Evolutionary conservation across 169 alveolate genomes (phyloP), one percentile per base, ranked within the genome.

Genomic region (Babesia ovata): DNA sequence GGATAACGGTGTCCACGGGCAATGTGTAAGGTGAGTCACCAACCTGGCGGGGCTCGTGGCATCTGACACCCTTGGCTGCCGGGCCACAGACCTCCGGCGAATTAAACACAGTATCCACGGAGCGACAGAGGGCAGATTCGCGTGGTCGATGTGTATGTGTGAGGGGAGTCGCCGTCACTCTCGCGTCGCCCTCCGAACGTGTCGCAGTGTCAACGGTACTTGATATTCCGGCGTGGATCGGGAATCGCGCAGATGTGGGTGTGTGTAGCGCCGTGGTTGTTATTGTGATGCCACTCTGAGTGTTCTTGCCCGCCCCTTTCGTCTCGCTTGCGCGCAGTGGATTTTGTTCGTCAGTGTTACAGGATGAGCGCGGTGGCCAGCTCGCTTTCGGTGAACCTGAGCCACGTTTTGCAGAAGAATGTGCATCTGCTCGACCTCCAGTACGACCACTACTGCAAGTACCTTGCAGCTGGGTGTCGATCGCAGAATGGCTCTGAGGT

Each of bases 401-500:
- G 42, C 69, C 87, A 79, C 60, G 21, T 70, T 45, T 69, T 79
- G 19, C 84, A 63, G 69, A 79, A 79, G 81, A 58, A 53, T 50
- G 70, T 79, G n/a, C 83, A 67, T 13, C 29, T 79, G 28, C 36
- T 57, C 44, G 83, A 79, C 36, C 49, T 79, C 2, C 81, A 79
- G 70, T 79, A 79, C 56, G 87, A 79, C 76, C 71, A 79, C 36
- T 79, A 49, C 61, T 58, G 75, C 19, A 79, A 79, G 19, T 79
- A 42, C 73, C 61, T 79, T 21, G 87, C 81, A 4, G 87, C 70
- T 39, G 82, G 79, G 14, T 79, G 87, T 45, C 57, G 70, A 29
- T 79, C 87, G 53, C 87, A 79, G 54, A 60, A 42, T 21, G 84
- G 75, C 63, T 58, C 81, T 44, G 83, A 79, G 67, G 56, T 79